Evolutionary conservation across 805 yeast species (phyloP).

Genomic region (Aciculoconidium aculeatum): DNA sequence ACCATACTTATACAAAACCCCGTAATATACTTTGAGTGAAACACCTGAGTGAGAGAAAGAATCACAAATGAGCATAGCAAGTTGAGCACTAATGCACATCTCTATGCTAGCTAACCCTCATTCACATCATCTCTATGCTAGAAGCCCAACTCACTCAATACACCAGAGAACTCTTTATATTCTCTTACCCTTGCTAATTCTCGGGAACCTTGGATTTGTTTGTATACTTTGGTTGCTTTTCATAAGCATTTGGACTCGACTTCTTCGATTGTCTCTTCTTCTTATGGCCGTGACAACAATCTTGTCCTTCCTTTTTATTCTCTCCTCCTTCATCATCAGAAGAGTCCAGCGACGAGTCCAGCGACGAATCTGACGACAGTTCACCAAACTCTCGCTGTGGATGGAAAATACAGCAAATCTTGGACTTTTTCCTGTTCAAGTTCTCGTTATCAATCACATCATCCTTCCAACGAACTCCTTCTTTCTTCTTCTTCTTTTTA

Average conservation of each 20-base stretch:
- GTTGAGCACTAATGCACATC: too few species aligned
- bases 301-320: constrained; percentile 46
- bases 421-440: constrained; percentile 82
- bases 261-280: constrained; percentile 18
- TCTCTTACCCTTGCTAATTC: neutral
- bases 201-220: constrained; percentile 9
- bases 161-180: too few species aligned
- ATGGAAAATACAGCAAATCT: constrained; percentile 84
- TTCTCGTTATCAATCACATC: constrained; percentile 88
- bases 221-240: constrained; percentile 67
- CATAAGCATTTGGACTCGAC: constrained; percentile 75
- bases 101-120: too few species aligned
- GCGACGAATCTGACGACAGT: constrained; percentile 18
- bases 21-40: too few species aligned
- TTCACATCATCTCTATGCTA: neutral
- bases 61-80: too few species aligned
- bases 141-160: too few species aligned
- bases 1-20: too few species aligned
- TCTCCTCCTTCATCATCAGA: constrained; percentile 21
- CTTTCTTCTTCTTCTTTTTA: constrained; percentile 18
- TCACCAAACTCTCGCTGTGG: constrained; percentile 64
- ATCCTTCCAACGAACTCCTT: constrained; percentile 75
- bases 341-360: constrained; percentile 22
- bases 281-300: constrained; percentile 16
- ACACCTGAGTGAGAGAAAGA: too few species aligned